Evolutionary conservation across 108 stramenopile genomes (phyloP).

Genomic region (Cyclotella atomus): DNA sequence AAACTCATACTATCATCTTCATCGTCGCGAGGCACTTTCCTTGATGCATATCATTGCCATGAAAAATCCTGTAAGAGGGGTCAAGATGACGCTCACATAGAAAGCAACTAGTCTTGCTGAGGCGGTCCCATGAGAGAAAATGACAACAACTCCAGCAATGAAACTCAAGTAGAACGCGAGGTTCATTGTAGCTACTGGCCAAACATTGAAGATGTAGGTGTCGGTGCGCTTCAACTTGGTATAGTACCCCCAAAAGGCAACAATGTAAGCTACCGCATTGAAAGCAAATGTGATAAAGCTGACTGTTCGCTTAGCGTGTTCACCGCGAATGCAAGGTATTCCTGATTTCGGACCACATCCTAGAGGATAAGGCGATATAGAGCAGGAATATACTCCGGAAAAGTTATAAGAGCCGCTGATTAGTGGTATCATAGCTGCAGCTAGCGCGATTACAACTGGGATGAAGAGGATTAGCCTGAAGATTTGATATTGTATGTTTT

Average conservation of each 20-base stretch:
- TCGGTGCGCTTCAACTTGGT: not conserved
- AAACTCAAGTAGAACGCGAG: not conserved
- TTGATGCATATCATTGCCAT: not conserved
- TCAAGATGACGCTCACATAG: not conserved
- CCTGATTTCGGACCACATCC: not conserved
- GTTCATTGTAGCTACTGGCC: not conserved
- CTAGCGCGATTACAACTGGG: not conserved
- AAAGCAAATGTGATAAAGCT: not conserved
- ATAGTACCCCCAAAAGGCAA: not conserved
- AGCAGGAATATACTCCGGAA: not conserved
- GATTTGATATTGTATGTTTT: not conserved
- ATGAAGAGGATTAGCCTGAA: not conserved
- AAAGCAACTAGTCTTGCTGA: not conserved
- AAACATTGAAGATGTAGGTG: not conserved
- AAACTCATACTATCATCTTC: not conserved
- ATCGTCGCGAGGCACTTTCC: not conserved
- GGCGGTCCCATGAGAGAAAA: not conserved
- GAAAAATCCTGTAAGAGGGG: not conserved
- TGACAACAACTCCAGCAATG: not conserved
- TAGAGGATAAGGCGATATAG: not conserved
- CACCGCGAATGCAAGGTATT: slow-evolving; percentile 1
- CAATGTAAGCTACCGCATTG: not conserved
- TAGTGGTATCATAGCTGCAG: not conserved
- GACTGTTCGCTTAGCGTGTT: not conserved
- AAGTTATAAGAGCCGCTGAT: not conserved